Percentiles rank a stretch among this genome's conserved stretches.
These are phyloP conservation scores for Aspergillus tubingensis DNA, from an alignment of 2,329 filamentous ascomycete genomes.

Conservation along the genomic window DNA sequence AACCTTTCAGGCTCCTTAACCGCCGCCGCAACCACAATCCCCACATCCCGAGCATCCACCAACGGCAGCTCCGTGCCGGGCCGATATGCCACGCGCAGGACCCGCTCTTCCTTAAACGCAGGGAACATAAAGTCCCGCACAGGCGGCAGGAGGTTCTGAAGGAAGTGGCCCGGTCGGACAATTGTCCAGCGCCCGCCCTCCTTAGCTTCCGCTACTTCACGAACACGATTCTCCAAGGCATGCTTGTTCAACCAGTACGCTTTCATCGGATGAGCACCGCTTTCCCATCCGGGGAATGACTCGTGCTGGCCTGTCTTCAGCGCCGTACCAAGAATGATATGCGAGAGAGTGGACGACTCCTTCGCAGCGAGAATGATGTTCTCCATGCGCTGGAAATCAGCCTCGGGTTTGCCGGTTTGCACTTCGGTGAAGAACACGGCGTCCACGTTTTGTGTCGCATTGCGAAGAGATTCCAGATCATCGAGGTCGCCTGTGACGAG, in stretches of 20 bases:
- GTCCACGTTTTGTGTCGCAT: neutral
- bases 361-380: neutral
- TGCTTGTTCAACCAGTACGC: conserved; percentile 1
- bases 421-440: neutral
- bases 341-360: neutral
- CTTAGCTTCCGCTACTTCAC: neutral
- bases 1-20: neutral
- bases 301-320: neutral
- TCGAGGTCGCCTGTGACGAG: neutral
- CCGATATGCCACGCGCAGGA: neutral
- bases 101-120: neutral
- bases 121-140: neutral
- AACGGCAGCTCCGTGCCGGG: neutral
- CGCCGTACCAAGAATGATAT: neutral
- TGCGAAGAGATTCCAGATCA: neutral
- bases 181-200: neutral
- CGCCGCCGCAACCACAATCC: neutral
- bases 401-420: neutral
- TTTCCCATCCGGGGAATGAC: neutral
- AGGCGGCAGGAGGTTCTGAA: neutral
- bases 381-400: neutral
- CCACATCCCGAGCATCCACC: conserved; percentile 1
- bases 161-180: neutral
- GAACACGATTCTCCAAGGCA: neutral
- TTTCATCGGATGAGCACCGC: neutral